Base-by-base conservation (phyloP, 2,329 filamentous ascomycete species). In the Lachnellula cervina region DNA sequence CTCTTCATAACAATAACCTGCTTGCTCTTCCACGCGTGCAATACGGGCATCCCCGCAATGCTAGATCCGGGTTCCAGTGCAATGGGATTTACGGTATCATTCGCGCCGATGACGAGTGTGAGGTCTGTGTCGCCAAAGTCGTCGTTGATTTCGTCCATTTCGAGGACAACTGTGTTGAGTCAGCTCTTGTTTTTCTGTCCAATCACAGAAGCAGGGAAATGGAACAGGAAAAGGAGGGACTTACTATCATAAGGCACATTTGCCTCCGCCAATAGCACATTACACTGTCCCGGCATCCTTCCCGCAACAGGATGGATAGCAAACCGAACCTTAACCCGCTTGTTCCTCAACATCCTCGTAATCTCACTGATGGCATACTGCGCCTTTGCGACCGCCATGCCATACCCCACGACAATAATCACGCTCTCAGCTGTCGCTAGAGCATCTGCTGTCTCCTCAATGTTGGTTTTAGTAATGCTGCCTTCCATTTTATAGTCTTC, bases 141-240 rank as follows among this genome's bases (percentile, higher is more conserved):
- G 60, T 95, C 90, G 71, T 96, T 96, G 74, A 96, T 95, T 76
- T 96, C 91, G 64, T 96, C 91, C 90, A 96, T 96, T 73, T 96
- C 90, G 46, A 95, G 79, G 28, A 96, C 90, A 54, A 96, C 74
- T 75, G 16, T 2, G 19, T 63, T 47, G 21, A 49, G 19, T 60
- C 40, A 40, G 40, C 7, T 23, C 9, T 32, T 32, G 7, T 2
- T 32, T 32, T 11, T 4, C 28, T 21, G 2, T 32, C 28, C 3
- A 9, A 32, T 9, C 8, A 32, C 1, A 32, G 28, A 32, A 32
- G 28, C 28, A 23, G 28, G 34, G 9, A 28, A 35, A 2, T 42
- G 35, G 25, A 37, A 32, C 2, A 28, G 14, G 9, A 17, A 17
- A 32, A 21, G n/a, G 13, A 44, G n/a, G 13, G 40, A 54, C 73